Conservation (phyloP, 2,329 filamentous ascomycete genomes). For the Aspergillus pseudonomiae region DNA sequence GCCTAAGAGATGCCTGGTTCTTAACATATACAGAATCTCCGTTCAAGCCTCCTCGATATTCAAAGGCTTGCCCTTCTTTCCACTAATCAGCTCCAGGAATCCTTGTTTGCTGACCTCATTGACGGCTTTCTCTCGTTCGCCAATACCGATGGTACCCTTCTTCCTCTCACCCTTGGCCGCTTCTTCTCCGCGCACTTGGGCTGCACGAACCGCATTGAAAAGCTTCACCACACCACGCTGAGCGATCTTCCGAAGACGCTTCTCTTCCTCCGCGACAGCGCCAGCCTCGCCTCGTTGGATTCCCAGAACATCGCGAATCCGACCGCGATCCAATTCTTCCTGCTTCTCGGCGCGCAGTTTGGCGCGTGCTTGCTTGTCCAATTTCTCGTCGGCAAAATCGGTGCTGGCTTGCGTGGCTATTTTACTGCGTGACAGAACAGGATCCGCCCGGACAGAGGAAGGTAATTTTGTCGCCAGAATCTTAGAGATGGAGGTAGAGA, state of each 20-base stretch:
- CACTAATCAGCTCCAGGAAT: constrained; percentile 84
- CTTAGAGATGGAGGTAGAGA: constrained; percentile 90
- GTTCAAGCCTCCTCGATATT: constrained; percentile 48
- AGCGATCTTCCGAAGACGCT: constrained; percentile 79
- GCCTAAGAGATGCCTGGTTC: constrained; percentile 38
- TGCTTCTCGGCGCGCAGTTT: constrained; percentile 81
- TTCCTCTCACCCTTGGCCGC: constrained; percentile 68
- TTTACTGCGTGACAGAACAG: constrained; percentile 83
- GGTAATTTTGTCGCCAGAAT: constrained; percentile 90
- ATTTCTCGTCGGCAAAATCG: constrained; percentile 71
- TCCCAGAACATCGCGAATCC: constrained; percentile 82
- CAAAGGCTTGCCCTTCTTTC: constrained; percentile 55
- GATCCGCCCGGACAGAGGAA: constrained; percentile 78
- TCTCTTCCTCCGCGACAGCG: constrained; percentile 69
- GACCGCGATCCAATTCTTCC: constrained; percentile 78
- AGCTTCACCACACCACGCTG: constrained; percentile 93
- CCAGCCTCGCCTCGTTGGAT: constrained; percentile 58
- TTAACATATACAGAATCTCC: constrained; percentile 12
- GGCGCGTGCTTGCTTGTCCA: constrained; percentile 79
- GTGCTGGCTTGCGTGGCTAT: constrained; percentile 72
- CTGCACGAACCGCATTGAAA: constrained; percentile 92
- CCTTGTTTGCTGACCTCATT: constrained; percentile 97
- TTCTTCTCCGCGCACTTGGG: constrained; percentile 84
- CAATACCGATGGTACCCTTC: constrained; percentile 76
- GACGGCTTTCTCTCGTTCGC: constrained; percentile 80